Base-by-base conservation (phyloP, 176 grass and related monocot species). In the Zea luxurians region DNA sequence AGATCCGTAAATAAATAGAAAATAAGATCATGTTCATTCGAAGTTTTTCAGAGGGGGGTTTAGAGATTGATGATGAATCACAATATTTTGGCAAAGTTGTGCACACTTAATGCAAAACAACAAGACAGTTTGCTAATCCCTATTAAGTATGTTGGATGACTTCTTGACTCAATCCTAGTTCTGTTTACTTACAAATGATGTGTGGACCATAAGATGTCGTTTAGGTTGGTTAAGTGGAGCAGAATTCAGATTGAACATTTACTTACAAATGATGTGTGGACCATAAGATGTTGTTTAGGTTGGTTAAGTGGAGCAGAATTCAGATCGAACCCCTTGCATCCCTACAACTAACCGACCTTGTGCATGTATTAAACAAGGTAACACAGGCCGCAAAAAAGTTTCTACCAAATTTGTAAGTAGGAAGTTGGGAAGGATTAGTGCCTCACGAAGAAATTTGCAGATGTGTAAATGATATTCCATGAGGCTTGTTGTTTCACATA, bases 401-500 rank as follows among this genome's bases (percentile, higher is more conserved):
- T 81, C 20, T 62, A 78, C 61, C 44, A 77, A n/a, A 64, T 64
- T 64, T 49, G 63, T 20, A 21, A 37, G 54, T 54, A 69, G 38
- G 47, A 64, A 60, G 10, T 13, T 35, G 40, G 41, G 46, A 66
- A 82, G 70, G 80, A 35, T 54, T 66, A 64, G 20, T 57, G 20
- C 40, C 53, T 45, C 34, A 80, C 35, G 43, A 50, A 35, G 13
- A 58, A 62, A 65, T 80, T 80, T 48, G 20, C 42, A 80, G 54
- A 69, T 5, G 15, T 79, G 37, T 10, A 48, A 6, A 42, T 68
- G 16, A 50, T 7, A 64, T 37, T 64, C 34, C 42, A 77, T 72
- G 70, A 37, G 11, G 6, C 7, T 18, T 27, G 27, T 27, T 71
- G 20, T 66, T 84, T 78, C 18, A 78, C 5, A 62, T 70, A 85